Evolutionary conservation across 1,139 yeast genomes (phyloP), one percentile per base, ranked within the genome.

Genomic region (Debaryomycetaceae sp.): DNA sequence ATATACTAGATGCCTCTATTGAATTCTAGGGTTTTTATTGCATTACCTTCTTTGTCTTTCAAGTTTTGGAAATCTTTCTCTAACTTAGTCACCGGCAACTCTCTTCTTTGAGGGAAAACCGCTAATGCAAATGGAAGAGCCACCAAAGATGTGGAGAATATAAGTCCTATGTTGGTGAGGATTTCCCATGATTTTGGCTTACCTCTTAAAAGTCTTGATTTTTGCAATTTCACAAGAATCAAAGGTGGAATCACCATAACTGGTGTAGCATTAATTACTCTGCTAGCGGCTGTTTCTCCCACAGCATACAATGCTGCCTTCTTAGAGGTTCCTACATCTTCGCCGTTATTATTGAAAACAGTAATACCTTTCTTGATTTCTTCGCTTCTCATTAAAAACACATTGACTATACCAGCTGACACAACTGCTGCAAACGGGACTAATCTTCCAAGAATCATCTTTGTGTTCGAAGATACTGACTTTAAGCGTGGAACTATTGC

Each of bases 381-480:
- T 63, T 89, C 95, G 45, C 94, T 81, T 66, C 98, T 81, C 98
- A 92, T 92, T 49, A 94, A 74, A 56, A 87, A 87, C 22, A 92
- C 97, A 53, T 92, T 92, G 33, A 89, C 95, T 30, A 91, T 73
- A 58, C 98, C 98, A 1, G 98, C 98, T 36, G 94, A 82, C 0
- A 91, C 97, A 31, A 92, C 98, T 4, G 98, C 98, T 1, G 98
- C 98, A 65, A 92, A 92, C 5, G 98, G 98, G 5, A 92, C 96
- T 44, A 92, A 73, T 51, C 98, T 80, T 31, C 91, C 83, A 46
- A 92, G 67, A 34, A 91, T 73, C 54, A 83, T 65, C 56, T 73
- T 80, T 9, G 97, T 81, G 45, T 68, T 71, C 3, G 95, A 83
- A n/a, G 77, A 63, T 24, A 91, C 59, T 33, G 77, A 70, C 54